Evolutionary conservation across 2,329 filamentous ascomycete genomes (phyloP).

Genomic region (Stagonosporopsis vannaccii): DNA sequence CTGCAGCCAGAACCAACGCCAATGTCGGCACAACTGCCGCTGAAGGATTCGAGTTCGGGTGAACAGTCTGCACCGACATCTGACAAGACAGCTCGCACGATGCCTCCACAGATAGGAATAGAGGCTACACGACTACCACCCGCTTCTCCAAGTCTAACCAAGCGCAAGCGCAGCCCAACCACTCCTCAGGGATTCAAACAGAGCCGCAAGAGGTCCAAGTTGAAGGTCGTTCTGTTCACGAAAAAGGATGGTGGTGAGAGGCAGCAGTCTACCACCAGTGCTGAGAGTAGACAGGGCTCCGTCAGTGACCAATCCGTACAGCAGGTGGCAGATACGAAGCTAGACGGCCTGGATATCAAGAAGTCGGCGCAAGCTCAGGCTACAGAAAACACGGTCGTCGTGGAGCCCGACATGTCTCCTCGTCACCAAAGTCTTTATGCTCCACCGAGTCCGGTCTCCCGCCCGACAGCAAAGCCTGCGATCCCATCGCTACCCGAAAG

Average conservation of each 20-base stretch:
- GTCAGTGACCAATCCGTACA: background rate
- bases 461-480: background rate
- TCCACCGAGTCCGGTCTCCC: conserved; percentile 15
- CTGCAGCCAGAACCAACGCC: conserved; percentile 19
- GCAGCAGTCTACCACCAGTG: conserved; percentile 22
- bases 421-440: conserved; percentile 31
- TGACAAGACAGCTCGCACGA: background rate
- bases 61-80: background rate
- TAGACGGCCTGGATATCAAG: background rate
- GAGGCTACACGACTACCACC: background rate
- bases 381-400: background rate
- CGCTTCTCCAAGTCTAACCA: conserved; percentile 15
- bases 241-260: conserved; percentile 7
- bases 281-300: conserved; percentile 16
- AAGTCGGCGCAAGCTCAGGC: background rate
- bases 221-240: conserved; percentile 33
- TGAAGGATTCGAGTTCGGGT: conserved; percentile 17
- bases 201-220: conserved; percentile 25
- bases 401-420: conserved; percentile 22
- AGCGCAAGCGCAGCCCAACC: conserved; percentile 34
- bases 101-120: background rate
- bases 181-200: conserved; percentile 26
- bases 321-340: conserved; percentile 16
- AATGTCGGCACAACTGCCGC: conserved; percentile 21
- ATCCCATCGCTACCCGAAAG: background rate